Evolutionary conservation across 805 yeast genomes (phyloP).

Genomic region (Geotrichum ghanense): DNA sequence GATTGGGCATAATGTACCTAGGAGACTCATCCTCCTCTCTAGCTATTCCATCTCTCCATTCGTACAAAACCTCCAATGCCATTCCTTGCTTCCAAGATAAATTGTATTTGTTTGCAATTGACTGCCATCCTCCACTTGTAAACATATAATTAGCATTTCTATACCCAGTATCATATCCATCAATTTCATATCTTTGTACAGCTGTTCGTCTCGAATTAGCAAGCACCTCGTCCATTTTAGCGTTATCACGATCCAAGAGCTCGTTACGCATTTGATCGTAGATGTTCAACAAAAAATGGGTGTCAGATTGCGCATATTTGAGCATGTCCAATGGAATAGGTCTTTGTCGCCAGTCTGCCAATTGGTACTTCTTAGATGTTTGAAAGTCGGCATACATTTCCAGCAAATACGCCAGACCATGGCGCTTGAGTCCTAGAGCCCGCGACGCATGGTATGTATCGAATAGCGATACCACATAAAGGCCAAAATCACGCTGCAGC

Average conservation of each 20-base stretch:
- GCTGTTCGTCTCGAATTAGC: constrained; percentile 73
- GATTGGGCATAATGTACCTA: constrained; percentile 75
- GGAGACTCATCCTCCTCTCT: constrained; percentile 73
- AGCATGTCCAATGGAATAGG: constrained; percentile 70
- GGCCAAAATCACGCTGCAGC: constrained; percentile 91
- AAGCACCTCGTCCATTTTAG: constrained; percentile 45
- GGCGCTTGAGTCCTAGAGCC: constrained; percentile 66
- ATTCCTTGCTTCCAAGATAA: constrained; percentile 43
- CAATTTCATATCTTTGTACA: constrained; percentile 67
- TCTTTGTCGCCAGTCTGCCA: constrained; percentile 93
- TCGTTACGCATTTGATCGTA: constrained; percentile 62
- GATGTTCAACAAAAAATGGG: constrained; percentile 78
- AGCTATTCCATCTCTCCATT: constrained; percentile 79
- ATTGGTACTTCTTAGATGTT: constrained; percentile 88
- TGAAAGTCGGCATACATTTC: constrained; percentile 72
- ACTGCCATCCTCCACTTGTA: constrained; percentile 33
- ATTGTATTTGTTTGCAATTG: constrained; percentile 52
- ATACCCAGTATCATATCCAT: constrained; percentile 42
- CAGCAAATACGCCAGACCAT: constrained; percentile 72
- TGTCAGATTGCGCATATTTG: constrained; percentile 87
- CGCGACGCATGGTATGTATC: constrained; percentile 90
- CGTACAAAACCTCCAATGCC: constrained; percentile 48
- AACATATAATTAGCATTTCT: constrained; percentile 13
- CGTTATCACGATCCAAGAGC: constrained; percentile 37
- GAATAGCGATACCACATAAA: constrained; percentile 78